These are phyloP conservation scores for Cornus controversa DNA, from an alignment of 148 eudicot genomes.

Conservation along the genomic window DNA sequence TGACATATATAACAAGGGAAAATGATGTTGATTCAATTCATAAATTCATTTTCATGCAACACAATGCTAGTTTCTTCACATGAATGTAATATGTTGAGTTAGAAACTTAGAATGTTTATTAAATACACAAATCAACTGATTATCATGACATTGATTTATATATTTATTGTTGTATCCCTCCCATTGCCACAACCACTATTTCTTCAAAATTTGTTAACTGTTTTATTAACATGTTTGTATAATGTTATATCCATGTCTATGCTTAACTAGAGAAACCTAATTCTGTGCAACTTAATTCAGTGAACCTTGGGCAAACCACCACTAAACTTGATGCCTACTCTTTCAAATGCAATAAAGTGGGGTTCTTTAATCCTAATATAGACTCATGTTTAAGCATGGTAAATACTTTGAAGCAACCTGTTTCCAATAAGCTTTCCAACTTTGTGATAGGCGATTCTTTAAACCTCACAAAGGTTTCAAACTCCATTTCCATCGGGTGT, in stretches of 20 bases:
- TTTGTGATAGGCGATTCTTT: not conserved
- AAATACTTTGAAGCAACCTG: not conserved
- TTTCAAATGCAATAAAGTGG: not conserved
- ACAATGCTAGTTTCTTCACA: not conserved
- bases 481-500: not conserved
- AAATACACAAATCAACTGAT: not conserved
- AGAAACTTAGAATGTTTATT: not conserved
- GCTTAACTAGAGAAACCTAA: not conserved
- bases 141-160: not conserved
- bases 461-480: not conserved
- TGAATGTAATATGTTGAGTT: not conserved
- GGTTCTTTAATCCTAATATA: not conserved
- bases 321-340: not conserved
- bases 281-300: not conserved
- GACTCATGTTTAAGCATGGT: not conserved
- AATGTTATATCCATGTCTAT: not conserved
- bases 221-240: not conserved
- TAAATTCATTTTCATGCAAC: not conserved
- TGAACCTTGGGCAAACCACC: not conserved
- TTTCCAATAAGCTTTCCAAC: not conserved
- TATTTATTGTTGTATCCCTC: not conserved
- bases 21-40: not conserved
- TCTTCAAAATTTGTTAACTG: no score
- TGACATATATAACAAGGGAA: not conserved
- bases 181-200: not conserved